Evolutionary conservation across 2,329 filamentous ascomycete species (phyloP).

Genomic region (Aureobasidium sp.): DNA sequence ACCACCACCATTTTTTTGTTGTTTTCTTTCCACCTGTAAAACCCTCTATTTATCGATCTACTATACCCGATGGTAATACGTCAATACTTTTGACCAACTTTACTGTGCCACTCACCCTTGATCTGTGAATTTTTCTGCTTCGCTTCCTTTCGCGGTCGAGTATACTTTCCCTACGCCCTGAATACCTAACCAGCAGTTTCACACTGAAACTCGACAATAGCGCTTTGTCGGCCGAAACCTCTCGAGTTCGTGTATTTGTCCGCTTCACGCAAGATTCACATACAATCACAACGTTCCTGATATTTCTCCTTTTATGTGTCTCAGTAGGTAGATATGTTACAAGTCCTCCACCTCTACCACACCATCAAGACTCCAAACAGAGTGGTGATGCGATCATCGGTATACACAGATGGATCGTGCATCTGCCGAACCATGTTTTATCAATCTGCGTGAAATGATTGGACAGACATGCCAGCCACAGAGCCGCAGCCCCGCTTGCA

Average conservation of each 20-base stretch:
- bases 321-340: neutral
- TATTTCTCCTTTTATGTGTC: no score
- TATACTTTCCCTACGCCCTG: neutral
- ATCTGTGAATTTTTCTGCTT: neutral
- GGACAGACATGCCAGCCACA: neutral
- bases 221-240: neutral
- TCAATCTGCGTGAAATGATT: neutral
- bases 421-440: neutral
- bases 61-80: conserved; percentile 3
- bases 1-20: neutral
- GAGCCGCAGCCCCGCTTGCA: conserved; percentile 2
- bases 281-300: neutral
- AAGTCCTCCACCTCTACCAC: neutral
- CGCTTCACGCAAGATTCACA: neutral
- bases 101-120: neutral
- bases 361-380: neutral
- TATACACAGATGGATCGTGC: conserved; percentile 4
- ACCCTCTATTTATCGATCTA: neutral
- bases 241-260: neutral
- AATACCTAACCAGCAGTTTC: neutral
- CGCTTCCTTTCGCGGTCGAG: neutral
- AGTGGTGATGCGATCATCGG: conserved; percentile 1
- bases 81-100: neutral
- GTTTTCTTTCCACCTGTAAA: neutral
- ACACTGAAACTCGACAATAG: neutral